Conservation (phyloP, 495 filamentous ascomycete species). For the Aspergillus mulundensis region DNA sequence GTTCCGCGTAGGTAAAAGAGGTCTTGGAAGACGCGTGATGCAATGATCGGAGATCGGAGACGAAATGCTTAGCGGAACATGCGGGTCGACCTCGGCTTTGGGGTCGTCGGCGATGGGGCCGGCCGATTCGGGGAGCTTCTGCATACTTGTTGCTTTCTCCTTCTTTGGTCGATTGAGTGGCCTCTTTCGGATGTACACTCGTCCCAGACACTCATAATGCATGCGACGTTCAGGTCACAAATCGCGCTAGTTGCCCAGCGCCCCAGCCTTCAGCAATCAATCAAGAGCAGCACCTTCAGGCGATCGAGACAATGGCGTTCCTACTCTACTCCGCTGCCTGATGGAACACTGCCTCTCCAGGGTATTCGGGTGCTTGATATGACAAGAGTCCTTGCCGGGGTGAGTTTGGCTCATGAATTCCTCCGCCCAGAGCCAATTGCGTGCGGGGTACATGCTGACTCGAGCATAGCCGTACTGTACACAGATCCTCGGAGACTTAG, state of each 20-base stretch:
- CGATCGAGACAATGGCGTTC: constrained; percentile 28
- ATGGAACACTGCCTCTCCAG: constrained; percentile 61
- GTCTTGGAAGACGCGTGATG: not conserved
- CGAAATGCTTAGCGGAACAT: constrained; percentile 7
- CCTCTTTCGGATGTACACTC: not conserved
- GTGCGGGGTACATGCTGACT: constrained; percentile 18
- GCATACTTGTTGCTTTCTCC: constrained; percentile 2
- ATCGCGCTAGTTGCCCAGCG: constrained; percentile 23
- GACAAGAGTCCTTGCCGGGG: constrained; percentile 93
- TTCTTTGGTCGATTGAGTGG: constrained; percentile 13
- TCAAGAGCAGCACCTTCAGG: constrained; percentile 15
- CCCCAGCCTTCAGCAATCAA: constrained; percentile 18
- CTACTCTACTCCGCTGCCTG: constrained; percentile 29
- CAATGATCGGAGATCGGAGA: not conserved
- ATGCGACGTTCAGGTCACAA: constrained; percentile 23
- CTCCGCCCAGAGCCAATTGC: not conserved
- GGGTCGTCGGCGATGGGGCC: constrained; percentile 16
- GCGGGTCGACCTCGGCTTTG: constrained; percentile 32
- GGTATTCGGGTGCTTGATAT: constrained; percentile 91
- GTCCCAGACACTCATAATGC: constrained; percentile 17
- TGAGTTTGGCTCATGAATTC: constrained; percentile 45
- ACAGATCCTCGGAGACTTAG: constrained; percentile 93
- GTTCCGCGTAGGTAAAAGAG: not conserved
- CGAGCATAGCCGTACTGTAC: constrained; percentile 85
- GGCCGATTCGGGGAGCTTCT: constrained; percentile 10